phyloP scores from a whole-genome alignment of 2,329 filamentous ascomycete species.

The Drechslera avenae region DNA sequence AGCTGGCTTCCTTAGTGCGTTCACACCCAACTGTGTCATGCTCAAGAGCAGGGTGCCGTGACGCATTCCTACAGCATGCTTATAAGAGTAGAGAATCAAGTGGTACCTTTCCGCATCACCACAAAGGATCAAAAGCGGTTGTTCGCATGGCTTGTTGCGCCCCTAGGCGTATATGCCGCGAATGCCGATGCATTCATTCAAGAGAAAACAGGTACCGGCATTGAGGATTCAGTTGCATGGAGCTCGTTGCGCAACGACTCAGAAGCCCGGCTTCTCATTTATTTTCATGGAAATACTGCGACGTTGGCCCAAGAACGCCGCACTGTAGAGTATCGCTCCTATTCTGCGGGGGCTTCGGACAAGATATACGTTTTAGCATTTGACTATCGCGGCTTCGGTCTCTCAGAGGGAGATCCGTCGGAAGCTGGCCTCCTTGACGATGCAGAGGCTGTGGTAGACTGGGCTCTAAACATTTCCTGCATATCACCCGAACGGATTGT shows the following conservation, averaged over 20 bases:
- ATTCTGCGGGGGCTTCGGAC: conserved; percentile 65
- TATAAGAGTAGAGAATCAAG: conserved; percentile 71
- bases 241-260: conserved; percentile 58
- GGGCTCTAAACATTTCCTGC: conserved; percentile 69
- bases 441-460: conserved; percentile 74
- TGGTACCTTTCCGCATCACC: conserved; percentile 77
- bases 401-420: conserved; percentile 76
- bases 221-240: conserved; percentile 56
- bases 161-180: conserved; percentile 73
- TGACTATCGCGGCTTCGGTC: conserved; percentile 89
- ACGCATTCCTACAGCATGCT: conserved; percentile 6
- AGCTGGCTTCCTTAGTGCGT: conserved; percentile 44
- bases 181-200: conserved; percentile 70
- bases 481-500: conserved; percentile 76
- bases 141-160: conserved; percentile 91
- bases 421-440: conserved; percentile 83
- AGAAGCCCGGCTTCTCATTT: conserved; percentile 61
- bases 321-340: conserved; percentile 75
- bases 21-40: background rate
- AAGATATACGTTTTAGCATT: conserved; percentile 75
- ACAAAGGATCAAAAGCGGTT: conserved; percentile 77
- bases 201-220: conserved; percentile 40
- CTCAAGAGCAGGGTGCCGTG: background rate
- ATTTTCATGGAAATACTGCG: conserved; percentile 68
- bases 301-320: conserved; percentile 79